Percentiles rank a stretch among this genome's conserved stretches.
Evolutionary conservation across 768 basidiomycete genomes (phyloP).

Genomic region (Naganishia antarctica): DNA sequence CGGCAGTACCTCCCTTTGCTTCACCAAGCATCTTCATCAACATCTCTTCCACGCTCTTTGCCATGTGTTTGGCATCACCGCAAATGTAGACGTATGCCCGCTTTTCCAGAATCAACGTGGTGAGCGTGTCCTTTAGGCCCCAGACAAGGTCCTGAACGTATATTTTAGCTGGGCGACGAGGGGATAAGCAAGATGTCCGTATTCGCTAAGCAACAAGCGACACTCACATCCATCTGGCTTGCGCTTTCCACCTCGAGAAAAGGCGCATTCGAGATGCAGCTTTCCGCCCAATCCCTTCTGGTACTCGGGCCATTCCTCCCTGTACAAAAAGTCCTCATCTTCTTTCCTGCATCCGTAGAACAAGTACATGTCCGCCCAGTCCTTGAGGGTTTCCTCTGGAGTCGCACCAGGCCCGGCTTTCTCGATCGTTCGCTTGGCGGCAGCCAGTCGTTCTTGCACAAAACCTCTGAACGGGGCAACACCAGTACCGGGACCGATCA

Average conservation of each 20-base stretch:
- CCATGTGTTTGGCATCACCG: conserved; percentile 95
- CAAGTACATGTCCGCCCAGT: conserved; percentile 91
- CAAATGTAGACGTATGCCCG: conserved; percentile 98
- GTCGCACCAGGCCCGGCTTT: conserved; percentile 85
- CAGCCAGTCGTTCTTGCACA: conserved; percentile 92
- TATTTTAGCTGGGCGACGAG: conserved; percentile 61
- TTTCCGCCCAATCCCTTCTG: conserved; percentile 80
- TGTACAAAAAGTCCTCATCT: conserved; percentile 86
- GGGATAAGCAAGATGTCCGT: background rate
- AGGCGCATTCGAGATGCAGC: conserved; percentile 79
- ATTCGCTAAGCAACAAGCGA: background rate
- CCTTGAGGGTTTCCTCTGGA: conserved; percentile 55
- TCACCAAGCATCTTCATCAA: conserved; percentile 71
- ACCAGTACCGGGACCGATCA: conserved; percentile 98
- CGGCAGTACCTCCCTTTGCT: conserved; percentile 83
- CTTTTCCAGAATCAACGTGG: conserved; percentile 81
- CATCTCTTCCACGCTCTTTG: conserved; percentile 86
- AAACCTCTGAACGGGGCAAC: conserved; percentile 99
- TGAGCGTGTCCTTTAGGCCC: conserved; percentile 76
- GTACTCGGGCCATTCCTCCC: conserved; percentile 91
- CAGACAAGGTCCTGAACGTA: conserved; percentile 98
- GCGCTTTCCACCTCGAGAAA: conserved; percentile 56
- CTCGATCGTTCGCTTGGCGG: conserved; percentile 87
- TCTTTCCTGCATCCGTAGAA: conserved; percentile 94
- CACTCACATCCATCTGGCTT: conserved; percentile 47